phyloP scores from a whole-genome alignment of 1,284 basidiomycete species.

The Cerioporus squamosus region DNA sequence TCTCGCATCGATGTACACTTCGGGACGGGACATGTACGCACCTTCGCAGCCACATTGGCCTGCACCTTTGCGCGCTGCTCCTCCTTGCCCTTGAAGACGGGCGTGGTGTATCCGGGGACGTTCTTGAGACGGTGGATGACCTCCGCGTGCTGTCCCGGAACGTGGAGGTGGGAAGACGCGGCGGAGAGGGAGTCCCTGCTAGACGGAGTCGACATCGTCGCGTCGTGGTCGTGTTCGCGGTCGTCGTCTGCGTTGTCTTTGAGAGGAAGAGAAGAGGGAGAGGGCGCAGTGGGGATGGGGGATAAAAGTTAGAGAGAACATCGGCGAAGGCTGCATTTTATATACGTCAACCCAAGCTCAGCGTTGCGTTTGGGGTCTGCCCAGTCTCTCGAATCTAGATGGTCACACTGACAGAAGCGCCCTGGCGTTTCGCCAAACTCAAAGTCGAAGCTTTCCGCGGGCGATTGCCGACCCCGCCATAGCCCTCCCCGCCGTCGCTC shows the following conservation, averaged over 20 bases:
- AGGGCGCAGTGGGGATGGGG: background rate
- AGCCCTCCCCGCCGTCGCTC: background rate
- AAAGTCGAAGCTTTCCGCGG: background rate
- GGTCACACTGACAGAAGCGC: constrained; percentile 9
- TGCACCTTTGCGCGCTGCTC: constrained; percentile 77
- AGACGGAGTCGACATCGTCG: constrained; percentile 21
- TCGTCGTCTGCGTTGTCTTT: constrained; percentile 6
- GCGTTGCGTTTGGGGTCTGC: constrained; percentile 17
- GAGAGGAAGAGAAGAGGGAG: background rate
- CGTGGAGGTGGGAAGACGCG: constrained; percentile 20
- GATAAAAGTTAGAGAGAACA: constrained; percentile 11
- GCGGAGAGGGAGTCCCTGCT: constrained; percentile 12
- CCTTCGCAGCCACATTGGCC: constrained; percentile 67
- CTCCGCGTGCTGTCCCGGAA: constrained; percentile 30
- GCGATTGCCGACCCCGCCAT: constrained; percentile 3
- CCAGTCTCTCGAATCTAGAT: background rate
- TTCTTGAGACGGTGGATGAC: constrained; percentile 40
- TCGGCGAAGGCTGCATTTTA: constrained; percentile 14
- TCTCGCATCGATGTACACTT: background rate
- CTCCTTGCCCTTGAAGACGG: constrained; percentile 81
- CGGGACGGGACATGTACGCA: constrained; percentile 35
- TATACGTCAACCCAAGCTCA: constrained; percentile 16
- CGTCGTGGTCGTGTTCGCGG: constrained; percentile 9
- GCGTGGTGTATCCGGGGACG: constrained; percentile 74
- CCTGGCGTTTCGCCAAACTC: constrained; percentile 4